Evolutionary conservation across 805 yeast species (phyloP).

Genomic region (Tanozyma kutaoensis): DNA sequence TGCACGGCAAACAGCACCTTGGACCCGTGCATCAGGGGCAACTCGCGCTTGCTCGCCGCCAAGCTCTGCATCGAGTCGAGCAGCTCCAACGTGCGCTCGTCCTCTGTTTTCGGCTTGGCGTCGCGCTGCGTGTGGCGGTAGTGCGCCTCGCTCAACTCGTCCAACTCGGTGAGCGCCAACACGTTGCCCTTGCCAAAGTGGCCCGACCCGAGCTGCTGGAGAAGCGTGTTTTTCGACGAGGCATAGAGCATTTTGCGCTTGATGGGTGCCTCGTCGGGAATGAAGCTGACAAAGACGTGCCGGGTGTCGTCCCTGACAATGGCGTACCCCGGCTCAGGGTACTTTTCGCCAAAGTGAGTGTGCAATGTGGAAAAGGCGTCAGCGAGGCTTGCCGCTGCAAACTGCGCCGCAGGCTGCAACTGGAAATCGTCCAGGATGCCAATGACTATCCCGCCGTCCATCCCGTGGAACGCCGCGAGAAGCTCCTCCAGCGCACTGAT

Average conservation of each 20-base stretch:
- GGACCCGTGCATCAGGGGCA: slow-evolving; percentile 18
- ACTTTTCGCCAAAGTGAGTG: slow-evolving; percentile 9
- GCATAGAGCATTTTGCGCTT: slow-evolving; percentile 89
- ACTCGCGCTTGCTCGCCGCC: slow-evolving; percentile 12
- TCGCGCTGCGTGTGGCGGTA: slow-evolving; percentile 20
- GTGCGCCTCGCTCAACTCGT: slow-evolving; percentile 38
- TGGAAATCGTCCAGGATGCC: slow-evolving; percentile 19
- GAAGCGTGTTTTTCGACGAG: slow-evolving; percentile 66
- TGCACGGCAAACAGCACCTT: slow-evolving; percentile 4
- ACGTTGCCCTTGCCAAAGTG: slow-evolving; percentile 27
- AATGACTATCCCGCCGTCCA: slow-evolving; percentile 15
- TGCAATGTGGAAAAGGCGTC: slow-evolving; percentile 10
- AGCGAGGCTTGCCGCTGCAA: slow-evolving; percentile 4
- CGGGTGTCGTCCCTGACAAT: slow-evolving; percentile 6
- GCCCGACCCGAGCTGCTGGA: slow-evolving; percentile 60
- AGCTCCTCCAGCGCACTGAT: slow-evolving; percentile 28
- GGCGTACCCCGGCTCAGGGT: slow-evolving; percentile 25
- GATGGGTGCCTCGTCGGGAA: slow-evolving; percentile 78
- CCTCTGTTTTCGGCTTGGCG: slow-evolving; percentile 44
- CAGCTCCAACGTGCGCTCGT: slow-evolving; percentile 38
- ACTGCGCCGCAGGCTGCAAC: slow-evolving; percentile 9
- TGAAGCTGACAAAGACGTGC: slow-evolving; percentile 56
- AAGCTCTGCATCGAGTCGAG: slow-evolving; percentile 25
- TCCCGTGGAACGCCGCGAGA: slow-evolving; percentile 28
- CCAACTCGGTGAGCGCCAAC: slow-evolving; percentile 40